Evolutionary conservation across 768 basidiomycete species (phyloP).

Genomic region (Collybia sp.): DNA sequence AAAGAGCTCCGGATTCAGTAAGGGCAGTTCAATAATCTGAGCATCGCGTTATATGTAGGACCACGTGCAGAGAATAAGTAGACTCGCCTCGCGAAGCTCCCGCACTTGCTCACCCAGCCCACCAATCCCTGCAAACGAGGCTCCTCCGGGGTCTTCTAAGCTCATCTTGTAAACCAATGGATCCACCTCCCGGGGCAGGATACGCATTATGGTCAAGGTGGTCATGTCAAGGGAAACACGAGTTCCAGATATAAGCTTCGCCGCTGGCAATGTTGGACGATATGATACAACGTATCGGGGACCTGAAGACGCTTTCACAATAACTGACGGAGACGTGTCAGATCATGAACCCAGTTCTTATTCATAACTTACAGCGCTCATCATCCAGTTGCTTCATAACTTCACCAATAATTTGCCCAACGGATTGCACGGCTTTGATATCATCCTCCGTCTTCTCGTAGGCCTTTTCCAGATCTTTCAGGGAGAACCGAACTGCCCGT

Average conservation of each 20-base stretch:
- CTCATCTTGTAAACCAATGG: constrained; percentile 99
- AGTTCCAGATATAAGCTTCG: constrained; percentile 89
- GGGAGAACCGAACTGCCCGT: constrained; percentile 75
- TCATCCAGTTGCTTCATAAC: constrained; percentile 98
- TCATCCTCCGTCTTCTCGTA: constrained; percentile 97
- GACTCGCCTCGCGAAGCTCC: constrained; percentile 84
- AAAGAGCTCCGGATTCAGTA: constrained; percentile 93
- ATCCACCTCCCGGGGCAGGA: constrained; percentile 95
- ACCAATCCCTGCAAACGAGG: constrained; percentile 94
- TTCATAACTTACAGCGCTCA: constrained; percentile 75
- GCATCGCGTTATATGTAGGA: background rate
- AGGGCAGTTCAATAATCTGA: constrained; percentile 92
- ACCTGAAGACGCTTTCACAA: constrained; percentile 97
- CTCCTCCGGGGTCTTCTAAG: constrained; percentile 93
- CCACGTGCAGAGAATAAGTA: background rate
- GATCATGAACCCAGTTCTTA: background rate
- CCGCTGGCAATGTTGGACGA: constrained; percentile 85
- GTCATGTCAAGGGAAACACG: constrained; percentile 99
- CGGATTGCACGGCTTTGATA: constrained; percentile 97
- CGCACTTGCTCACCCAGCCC: constrained; percentile 95
- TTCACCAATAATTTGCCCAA: constrained; percentile 98
- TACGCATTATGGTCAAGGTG: constrained; percentile 97
- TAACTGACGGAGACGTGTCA: constrained; percentile 48
- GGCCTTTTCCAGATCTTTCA: constrained; percentile 85
- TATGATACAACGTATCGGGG: constrained; percentile 99